Evolutionary conservation across 139 green algal species (phyloP).

Genomic region (Klebsormidium nitens): DNA sequence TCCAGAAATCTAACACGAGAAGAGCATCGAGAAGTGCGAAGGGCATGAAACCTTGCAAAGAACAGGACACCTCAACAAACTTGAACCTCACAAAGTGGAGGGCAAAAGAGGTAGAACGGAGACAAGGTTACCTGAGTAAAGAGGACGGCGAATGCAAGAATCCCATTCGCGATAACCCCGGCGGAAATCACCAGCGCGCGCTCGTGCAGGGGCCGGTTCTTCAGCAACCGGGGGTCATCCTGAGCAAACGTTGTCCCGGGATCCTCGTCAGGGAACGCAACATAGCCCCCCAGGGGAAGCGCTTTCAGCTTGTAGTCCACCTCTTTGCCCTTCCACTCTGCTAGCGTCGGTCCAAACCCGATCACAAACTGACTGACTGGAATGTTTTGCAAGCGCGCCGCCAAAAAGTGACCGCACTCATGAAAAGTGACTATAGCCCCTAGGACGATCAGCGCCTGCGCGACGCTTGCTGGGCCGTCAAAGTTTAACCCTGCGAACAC

Average conservation of each 20-base stretch:
- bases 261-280: slow-evolving; percentile 97
- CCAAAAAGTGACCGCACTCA: slow-evolving; percentile 86
- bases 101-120: no score
- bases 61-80: no score
- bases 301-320: slow-evolving; percentile 92
- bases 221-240: slow-evolving; percentile 91
- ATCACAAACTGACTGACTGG: slow-evolving; percentile 93
- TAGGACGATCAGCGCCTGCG: slow-evolving; percentile 71
- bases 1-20: no score
- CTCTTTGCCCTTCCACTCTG: not conserved
- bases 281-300: slow-evolving; percentile 92
- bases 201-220: slow-evolving; percentile 76
- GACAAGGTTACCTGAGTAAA: slow-evolving; percentile 82
- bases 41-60: no score
- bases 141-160: slow-evolving; percentile 82
- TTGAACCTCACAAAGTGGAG: no score
- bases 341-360: slow-evolving; percentile 85
- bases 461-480: slow-evolving; percentile 48
- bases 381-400: slow-evolving; percentile 78
- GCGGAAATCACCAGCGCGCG: slow-evolving; percentile 77
- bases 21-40: no score
- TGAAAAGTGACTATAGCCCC: slow-evolving; percentile 84
- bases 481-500: slow-evolving; percentile 47
- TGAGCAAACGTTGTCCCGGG: slow-evolving; percentile 44
- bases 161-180: slow-evolving; percentile 89